phyloP scores from a whole-genome alignment of 345 rosid genomes.

The Ailanthus altissimus region DNA sequence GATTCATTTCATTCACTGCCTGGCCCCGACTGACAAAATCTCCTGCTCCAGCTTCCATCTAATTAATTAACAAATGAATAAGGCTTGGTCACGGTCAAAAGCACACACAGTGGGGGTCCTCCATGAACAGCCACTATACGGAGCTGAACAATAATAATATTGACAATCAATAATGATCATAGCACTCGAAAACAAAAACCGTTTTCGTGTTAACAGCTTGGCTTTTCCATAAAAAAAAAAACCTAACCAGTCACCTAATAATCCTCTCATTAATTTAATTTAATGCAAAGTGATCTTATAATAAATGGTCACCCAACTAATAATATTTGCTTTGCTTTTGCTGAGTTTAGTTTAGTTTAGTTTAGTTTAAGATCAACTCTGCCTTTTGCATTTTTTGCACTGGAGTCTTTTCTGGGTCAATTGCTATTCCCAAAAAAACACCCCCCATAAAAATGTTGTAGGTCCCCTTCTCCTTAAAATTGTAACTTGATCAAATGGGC shows the following conservation, averaged over 20 bases:
- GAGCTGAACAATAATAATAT: not conserved
- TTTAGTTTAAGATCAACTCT: not conserved
- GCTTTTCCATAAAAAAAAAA: conserved; percentile 31
- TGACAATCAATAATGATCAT: not conserved
- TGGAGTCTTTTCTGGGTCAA: conserved; percentile 21
- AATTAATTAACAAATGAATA: too few species aligned
- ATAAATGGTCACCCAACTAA: too few species aligned
- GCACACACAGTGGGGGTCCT: conserved; percentile 3
- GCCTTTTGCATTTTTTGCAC: conserved; percentile 5
- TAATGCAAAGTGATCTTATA: not conserved
- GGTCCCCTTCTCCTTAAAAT: conserved; percentile 10
- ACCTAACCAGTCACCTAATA: conserved; percentile 14
- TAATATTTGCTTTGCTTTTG: too few species aligned
- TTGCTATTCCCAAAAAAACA: not conserved
- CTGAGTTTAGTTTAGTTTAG: not conserved
- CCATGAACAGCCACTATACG: not conserved
- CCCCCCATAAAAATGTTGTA: not conserved
- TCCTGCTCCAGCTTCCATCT: too few species aligned
- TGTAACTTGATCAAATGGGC: not conserved
- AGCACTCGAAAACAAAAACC: not conserved
- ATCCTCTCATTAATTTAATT: not conserved
- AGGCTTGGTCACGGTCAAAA: not conserved
- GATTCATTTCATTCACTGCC: too few species aligned
- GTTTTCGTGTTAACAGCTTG: conserved; percentile 27
- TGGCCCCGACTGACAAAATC: too few species aligned